Percentiles rank a stretch among this genome's conserved stretches.
These are phyloP conservation scores for Syncephalis fuscata DNA, from an alignment of 371 early-diverging fungal genomes.

Conservation along the genomic window DNA sequence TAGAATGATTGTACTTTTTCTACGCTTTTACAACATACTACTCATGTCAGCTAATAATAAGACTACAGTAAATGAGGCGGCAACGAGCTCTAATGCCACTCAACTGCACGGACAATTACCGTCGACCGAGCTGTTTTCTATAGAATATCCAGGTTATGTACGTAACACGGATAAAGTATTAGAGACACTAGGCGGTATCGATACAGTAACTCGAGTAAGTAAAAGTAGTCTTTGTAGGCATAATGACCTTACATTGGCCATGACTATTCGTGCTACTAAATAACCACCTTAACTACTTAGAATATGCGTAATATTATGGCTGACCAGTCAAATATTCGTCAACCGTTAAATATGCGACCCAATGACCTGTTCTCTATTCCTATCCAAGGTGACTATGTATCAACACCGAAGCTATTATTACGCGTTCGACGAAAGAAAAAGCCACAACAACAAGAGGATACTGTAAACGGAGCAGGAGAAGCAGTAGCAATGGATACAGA, in stretches of 20 bases:
- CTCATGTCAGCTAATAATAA: too few relatives aligned
- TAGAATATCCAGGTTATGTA: constrained; percentile 10
- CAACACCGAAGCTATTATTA: constrained; percentile 27
- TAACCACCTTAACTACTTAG: not conserved
- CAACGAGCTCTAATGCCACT: too few relatives aligned
- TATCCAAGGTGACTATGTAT: constrained; percentile 28
- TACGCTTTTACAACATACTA: too few relatives aligned
- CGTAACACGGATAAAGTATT: constrained; percentile 7
- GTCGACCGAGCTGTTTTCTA: constrained; percentile 4
- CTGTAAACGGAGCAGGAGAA: not conserved
- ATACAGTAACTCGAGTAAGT: too few relatives aligned
- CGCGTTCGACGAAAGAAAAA: constrained; percentile 27
- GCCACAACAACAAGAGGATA: constrained; percentile 1
- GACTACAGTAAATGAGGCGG: too few relatives aligned
- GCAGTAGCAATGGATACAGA: too few relatives aligned
- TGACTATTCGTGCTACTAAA: too few relatives aligned
- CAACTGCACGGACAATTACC: not conserved
- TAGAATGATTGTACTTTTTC: too few relatives aligned
- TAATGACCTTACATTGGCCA: too few relatives aligned
- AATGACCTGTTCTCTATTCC: constrained; percentile 44
- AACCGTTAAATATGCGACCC: constrained; percentile 11
- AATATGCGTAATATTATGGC: not conserved
- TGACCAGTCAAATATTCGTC: not conserved
- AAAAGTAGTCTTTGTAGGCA: too few relatives aligned
- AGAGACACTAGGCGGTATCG: constrained; percentile 5